A percentile compares a stretch with the other conserved stretches of the same genome.
Evolutionary conservation across 1,284 basidiomycete species (phyloP).

Genomic region (Sutorius eximius): DNA sequence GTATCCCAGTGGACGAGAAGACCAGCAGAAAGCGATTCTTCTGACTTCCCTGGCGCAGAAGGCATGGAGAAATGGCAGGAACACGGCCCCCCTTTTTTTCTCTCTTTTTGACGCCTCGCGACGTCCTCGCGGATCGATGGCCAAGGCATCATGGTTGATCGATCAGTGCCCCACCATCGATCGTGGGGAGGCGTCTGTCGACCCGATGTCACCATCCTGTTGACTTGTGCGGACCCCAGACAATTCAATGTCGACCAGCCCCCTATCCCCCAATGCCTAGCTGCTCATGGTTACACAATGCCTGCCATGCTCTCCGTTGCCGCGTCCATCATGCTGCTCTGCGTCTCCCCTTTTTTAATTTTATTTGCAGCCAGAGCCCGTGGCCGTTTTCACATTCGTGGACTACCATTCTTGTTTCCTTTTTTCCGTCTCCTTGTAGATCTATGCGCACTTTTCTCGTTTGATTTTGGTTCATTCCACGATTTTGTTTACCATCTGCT

Average conservation of each 20-base stretch:
- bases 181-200: not conserved
- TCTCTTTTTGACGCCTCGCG: constrained; percentile 15
- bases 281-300: not conserved
- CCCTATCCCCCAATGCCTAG: not conserved
- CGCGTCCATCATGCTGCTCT: not conserved
- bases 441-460: constrained; percentile 1
- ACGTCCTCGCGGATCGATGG: constrained; percentile 18
- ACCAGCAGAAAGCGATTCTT: constrained; percentile 69
- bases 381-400: not conserved
- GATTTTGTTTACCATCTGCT: constrained; percentile 9
- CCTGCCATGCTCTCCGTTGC: not conserved
- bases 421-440: constrained; percentile 12
- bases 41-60: constrained; percentile 29
- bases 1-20: constrained; percentile 72
- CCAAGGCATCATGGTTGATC: constrained; percentile 1
- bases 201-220: not conserved
- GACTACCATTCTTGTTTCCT: not conserved
- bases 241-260: not conserved
- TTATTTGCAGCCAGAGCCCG: not conserved
- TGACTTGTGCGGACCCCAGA: not conserved
- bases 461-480: constrained; percentile 4
- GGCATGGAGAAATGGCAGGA: not conserved
- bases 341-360: not conserved
- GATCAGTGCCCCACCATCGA: constrained; percentile 7
- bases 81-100: constrained; percentile 2